A percentile compares a stretch with the other conserved stretches of the same genome.
Conservation (phyloP, 1,284 basidiomycete genomes). For the Boletus nobilissimus region DNA sequence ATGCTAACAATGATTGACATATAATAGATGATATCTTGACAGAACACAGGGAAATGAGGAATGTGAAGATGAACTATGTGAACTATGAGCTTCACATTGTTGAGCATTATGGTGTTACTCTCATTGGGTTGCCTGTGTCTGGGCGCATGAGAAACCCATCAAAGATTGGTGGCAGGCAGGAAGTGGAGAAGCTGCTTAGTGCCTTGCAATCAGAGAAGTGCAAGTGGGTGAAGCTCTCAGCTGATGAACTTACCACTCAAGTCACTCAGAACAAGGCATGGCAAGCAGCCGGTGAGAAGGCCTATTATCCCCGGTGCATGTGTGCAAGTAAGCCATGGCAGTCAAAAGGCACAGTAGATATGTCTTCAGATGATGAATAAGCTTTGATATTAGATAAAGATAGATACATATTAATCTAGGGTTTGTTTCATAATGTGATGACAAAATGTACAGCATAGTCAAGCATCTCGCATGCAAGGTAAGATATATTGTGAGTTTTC, state of each 20-base stretch:
- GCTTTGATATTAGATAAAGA: no score
- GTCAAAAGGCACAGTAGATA: no score
- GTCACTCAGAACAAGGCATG: background rate
- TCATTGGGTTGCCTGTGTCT: background rate
- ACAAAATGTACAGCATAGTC: no score
- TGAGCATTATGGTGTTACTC: background rate
- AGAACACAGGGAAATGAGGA: background rate
- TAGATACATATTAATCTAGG: no score
- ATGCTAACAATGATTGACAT: background rate
- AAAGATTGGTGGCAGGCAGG: background rate
- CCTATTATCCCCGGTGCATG: background rate
- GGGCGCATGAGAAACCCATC: background rate
- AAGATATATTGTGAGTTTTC: no score
- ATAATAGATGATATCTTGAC: background rate
- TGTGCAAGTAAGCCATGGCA: no score
- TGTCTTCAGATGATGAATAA: no score
- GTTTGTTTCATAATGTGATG: no score
- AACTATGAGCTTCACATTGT: background rate
- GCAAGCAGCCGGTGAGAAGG: background rate
- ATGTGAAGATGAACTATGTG: background rate
- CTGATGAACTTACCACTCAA: background rate
- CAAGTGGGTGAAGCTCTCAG: background rate
- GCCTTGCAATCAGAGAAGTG: background rate
- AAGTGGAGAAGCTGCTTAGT: background rate
- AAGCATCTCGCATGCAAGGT: no score